Percentiles rank a stretch among this genome's conserved stretches.
Evolutionary conservation across 2,329 filamentous ascomycete species (phyloP).

Genomic region (Trichoderma endophyticum): DNA sequence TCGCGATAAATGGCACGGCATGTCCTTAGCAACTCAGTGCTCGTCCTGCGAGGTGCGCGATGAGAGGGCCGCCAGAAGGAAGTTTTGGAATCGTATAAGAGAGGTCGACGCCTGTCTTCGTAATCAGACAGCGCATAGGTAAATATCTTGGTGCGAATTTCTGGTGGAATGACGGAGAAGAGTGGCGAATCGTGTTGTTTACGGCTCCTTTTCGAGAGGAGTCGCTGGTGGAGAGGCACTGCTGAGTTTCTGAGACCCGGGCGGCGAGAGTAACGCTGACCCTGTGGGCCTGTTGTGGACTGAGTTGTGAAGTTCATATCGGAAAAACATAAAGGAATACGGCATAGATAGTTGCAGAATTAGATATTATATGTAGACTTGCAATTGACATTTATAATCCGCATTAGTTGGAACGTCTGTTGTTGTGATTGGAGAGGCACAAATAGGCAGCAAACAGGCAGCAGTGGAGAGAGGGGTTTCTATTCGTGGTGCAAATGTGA

Average conservation of each 20-base stretch:
- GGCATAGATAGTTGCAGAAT: neutral
- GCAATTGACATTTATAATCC: neutral
- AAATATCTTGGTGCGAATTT: constrained; percentile 50
- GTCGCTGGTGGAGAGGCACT: constrained; percentile 3
- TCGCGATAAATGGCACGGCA: constrained; percentile 43
- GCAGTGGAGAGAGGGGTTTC: neutral
- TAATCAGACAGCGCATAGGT: constrained; percentile 37
- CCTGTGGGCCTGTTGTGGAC: neutral
- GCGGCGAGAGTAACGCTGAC: neutral
- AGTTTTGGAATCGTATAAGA: neutral
- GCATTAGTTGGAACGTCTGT: neutral
- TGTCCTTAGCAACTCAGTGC: constrained; percentile 39
- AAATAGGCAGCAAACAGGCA: neutral
- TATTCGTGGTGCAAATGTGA: neutral
- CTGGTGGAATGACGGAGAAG: constrained; percentile 42
- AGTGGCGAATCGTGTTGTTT: constrained; percentile 28
- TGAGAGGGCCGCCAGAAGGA: constrained; percentile 37
- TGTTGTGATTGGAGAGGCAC: neutral
- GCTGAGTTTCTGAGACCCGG: neutral
- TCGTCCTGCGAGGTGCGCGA: constrained; percentile 34
- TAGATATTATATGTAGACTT: neutral
- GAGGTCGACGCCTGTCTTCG: constrained; percentile 28
- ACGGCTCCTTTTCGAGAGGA: neutral
- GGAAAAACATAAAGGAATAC: neutral
- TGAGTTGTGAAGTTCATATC: neutral